Evolutionary conservation across 1,139 yeast genomes (phyloP).

Genomic region (Yamadazyma siamensis): DNA sequence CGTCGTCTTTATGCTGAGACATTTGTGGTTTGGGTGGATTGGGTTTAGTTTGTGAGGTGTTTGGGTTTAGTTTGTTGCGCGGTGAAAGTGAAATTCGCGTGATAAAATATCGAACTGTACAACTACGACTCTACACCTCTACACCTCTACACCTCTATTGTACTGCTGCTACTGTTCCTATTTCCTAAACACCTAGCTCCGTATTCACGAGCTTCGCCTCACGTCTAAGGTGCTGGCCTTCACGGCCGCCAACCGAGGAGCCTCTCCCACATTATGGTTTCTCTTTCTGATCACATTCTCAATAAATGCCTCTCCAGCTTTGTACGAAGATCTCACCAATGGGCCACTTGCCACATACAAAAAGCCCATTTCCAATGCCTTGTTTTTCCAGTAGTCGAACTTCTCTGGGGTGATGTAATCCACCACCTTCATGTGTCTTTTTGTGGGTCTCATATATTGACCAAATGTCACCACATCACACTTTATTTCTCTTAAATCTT

Average conservation of each 20-base stretch:
- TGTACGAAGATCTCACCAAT: slow-evolving; percentile 90
- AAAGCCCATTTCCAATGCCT: slow-evolving; percentile 88
- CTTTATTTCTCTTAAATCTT: slow-evolving; percentile 65
- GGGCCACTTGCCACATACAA: slow-evolving; percentile 97
- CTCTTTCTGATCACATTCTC: slow-evolving; percentile 89
- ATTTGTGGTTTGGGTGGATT: slow-evolving; percentile 8
- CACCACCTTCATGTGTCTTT: slow-evolving; percentile 96
- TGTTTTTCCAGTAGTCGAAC: slow-evolving; percentile 88
- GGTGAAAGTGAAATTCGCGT: too few species aligned
- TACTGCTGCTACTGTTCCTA: too few species aligned
- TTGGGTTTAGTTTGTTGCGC: slow-evolving; percentile 4
- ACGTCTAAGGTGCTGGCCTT: slow-evolving; percentile 3
- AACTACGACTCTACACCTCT: too few species aligned
- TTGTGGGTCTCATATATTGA: slow-evolving; percentile 98
- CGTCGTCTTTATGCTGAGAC: slow-evolving; percentile 21
- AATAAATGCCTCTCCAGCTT: slow-evolving; percentile 97
- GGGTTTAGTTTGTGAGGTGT: slow-evolving; percentile 1
- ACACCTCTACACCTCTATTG: too few species aligned
- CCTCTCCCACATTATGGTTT: slow-evolving; percentile 48
- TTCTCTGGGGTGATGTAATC: slow-evolving; percentile 94
- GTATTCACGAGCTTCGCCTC: too few species aligned
- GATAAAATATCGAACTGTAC: too few species aligned
- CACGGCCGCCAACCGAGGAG: slow-evolving; percentile 32
- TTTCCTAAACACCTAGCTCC: too few species aligned
- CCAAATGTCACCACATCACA: slow-evolving; percentile 98